Percentiles rank a stretch among this genome's conserved stretches.
Conservation (phyloP, 225 moss, liverwort and hornwort genomes). For the Physcomitrellopsis africana region DNA sequence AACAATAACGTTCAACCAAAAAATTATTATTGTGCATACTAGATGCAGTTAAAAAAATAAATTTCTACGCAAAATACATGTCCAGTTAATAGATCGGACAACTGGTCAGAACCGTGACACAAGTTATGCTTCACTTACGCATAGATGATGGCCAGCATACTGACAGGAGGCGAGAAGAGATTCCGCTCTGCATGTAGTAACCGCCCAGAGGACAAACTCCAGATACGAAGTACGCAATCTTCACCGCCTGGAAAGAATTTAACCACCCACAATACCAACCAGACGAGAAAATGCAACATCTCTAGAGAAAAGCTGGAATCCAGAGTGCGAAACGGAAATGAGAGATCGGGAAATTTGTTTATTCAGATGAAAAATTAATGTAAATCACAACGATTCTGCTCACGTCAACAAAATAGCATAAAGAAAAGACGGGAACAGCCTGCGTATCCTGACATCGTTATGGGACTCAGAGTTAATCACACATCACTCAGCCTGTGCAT, state of each 20-base stretch:
- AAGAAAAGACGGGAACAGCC: no score
- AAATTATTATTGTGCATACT: not conserved
- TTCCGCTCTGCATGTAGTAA: conserved; percentile 48
- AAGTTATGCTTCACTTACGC: conserved; percentile 43
- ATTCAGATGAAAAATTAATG: no score
- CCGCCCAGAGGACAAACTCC: conserved; percentile 68
- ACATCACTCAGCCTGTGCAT: no score
- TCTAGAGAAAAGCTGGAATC: not conserved
- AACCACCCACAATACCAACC: conserved; percentile 7
- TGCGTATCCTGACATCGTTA: no score
- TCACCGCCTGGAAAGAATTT: conserved; percentile 61
- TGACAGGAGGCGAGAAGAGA: conserved; percentile 52
- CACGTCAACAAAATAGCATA: no score
- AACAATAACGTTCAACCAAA: conserved; percentile 3
- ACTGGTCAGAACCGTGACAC: conserved; percentile 1
- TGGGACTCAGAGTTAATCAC: no score
- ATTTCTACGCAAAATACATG: not conserved
- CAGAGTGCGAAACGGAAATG: not conserved
- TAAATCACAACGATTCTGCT: no score
- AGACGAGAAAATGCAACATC: not conserved
- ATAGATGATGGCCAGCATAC: conserved; percentile 67
- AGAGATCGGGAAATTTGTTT: no score
- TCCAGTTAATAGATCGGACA: no score
- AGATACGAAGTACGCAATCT: conserved; percentile 67
- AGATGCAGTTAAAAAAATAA: not conserved